Evolutionary conservation across 805 yeast species (phyloP), one percentile per base, ranked within the genome.

Genomic region (Starmerella vitae): DNA sequence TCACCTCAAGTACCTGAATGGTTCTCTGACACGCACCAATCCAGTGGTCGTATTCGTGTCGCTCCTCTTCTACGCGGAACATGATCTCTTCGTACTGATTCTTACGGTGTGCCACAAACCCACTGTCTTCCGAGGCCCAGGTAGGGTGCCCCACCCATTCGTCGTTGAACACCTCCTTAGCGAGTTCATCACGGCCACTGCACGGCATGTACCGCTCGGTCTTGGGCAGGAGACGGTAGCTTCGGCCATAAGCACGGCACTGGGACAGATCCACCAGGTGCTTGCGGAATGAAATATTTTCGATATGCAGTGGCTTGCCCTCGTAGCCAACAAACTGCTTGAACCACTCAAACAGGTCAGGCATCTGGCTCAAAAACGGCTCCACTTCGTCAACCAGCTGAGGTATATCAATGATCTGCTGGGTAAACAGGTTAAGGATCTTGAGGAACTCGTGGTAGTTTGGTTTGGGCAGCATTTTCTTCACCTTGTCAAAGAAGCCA

Each of bases 111-210:
- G 98, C 95, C 57, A 91, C 86, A 53, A 88, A 91, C 0, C 98
- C 99, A 10, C 95, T 82, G 59, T 91, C 99, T 59, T 91, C 99
- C 0, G 97, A 88, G 3, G 97, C 98, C 99, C 99, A 91, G n/a
- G 94, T 93, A 18, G 99, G 99, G 61, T 91, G 97, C 5, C 96
- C 95, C 26, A 91, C 97, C 96, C 97, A 91, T 61, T 88, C 97
- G 59, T 91, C 98, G 60, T 91, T 91, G 51, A 91, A 69, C 13
- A 91, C 95, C 55, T 88, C 96, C 96, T 96, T 88, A 58, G 98
- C 91, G 86, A 91, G 81, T 52, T 88, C 97, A 61, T 91, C 99
- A 53, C 99, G 75, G 14, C 98, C 98, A 8, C 94, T 81, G 53
- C 97, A 88, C 18, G 97, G 96, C 94, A 85, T 85, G 54, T 74